Evolutionary conservation across 2,329 filamentous ascomycete species (phyloP).

Genomic region (Curvularia verruculosa): DNA sequence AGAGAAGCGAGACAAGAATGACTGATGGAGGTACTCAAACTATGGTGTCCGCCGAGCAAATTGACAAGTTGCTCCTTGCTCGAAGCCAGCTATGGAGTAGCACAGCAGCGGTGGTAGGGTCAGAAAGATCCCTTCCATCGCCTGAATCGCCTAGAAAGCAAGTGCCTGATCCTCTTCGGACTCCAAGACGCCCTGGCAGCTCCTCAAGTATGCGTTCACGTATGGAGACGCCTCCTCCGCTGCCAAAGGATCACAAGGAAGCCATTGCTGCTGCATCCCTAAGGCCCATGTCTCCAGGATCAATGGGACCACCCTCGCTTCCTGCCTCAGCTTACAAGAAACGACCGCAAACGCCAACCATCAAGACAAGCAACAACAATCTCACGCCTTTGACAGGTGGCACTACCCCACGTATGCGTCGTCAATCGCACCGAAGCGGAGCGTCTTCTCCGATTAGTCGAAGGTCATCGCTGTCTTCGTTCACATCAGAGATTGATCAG

Average conservation of each 20-base stretch:
- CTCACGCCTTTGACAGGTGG: slow-evolving; percentile 55
- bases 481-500: slow-evolving; percentile 89
- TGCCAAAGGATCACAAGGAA: slow-evolving; percentile 82
- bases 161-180: slow-evolving; percentile 38
- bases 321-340: slow-evolving; percentile 75
- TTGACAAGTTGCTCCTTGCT: slow-evolving; percentile 74
- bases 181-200: slow-evolving; percentile 69
- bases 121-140: slow-evolving; percentile 41
- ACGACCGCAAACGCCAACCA: slow-evolving; percentile 49
- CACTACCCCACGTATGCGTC: slow-evolving; percentile 61
- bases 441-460: slow-evolving; percentile 62
- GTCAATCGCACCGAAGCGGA: slow-evolving; percentile 54
- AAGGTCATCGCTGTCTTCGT: slow-evolving; percentile 90
- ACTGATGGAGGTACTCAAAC: slow-evolving; percentile 82
- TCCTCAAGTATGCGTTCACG: slow-evolving; percentile 68
- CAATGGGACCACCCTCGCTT: slow-evolving; percentile 84
- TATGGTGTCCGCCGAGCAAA: slow-evolving; percentile 77
- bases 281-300: slow-evolving; percentile 53
- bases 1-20: slow-evolving; percentile 49
- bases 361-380: slow-evolving; percentile 51
- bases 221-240: slow-evolving; percentile 66
- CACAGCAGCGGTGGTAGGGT: slow-evolving; percentile 36
- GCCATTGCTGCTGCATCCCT: slow-evolving; percentile 78
- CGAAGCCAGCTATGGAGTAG: slow-evolving; percentile 49
- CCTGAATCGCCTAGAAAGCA: slow-evolving; percentile 45